phyloP scores from a whole-genome alignment of 2,329 filamentous ascomycete species.

The Hymenoscyphus linearis region DNA sequence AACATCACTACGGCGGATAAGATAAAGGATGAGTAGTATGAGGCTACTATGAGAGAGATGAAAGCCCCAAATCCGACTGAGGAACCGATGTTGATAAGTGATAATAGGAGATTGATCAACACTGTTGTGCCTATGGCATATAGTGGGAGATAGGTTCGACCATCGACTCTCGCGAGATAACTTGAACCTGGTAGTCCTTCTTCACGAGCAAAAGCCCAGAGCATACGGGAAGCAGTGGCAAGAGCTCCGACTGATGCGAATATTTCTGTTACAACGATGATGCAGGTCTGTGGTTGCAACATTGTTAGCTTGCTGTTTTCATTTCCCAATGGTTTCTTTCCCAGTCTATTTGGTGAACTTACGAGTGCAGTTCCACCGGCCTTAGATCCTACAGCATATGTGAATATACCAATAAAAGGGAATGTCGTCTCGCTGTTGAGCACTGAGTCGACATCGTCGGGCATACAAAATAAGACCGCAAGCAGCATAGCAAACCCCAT shows the following conservation, averaged over 20 bases:
- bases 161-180: slow-evolving; percentile 2
- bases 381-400: neutral
- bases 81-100: slow-evolving; percentile 8
- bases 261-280: neutral
- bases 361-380: neutral
- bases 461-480: slow-evolving; percentile 9
- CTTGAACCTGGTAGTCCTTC: neutral
- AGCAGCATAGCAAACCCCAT: slow-evolving; percentile 12
- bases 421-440: neutral
- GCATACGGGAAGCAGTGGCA: slow-evolving; percentile 4
- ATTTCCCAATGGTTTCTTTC: neutral
- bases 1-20: slow-evolving; percentile 8
- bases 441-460: neutral
- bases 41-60: slow-evolving; percentile 6
- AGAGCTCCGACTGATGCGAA: neutral
- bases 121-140: slow-evolving; percentile 6
- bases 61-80: slow-evolving; percentile 5
- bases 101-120: slow-evolving; percentile 5
- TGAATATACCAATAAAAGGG: neutral
- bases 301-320: neutral
- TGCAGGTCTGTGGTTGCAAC: neutral
- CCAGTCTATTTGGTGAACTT: neutral
- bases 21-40: slow-evolving; percentile 10
- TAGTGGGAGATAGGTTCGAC: slow-evolving; percentile 7
- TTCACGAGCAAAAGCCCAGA: slow-evolving; percentile 2